phyloP scores from a whole-genome alignment of 176 grass and related monocot genomes.

The Cenchrus fungigraminus region DNA sequence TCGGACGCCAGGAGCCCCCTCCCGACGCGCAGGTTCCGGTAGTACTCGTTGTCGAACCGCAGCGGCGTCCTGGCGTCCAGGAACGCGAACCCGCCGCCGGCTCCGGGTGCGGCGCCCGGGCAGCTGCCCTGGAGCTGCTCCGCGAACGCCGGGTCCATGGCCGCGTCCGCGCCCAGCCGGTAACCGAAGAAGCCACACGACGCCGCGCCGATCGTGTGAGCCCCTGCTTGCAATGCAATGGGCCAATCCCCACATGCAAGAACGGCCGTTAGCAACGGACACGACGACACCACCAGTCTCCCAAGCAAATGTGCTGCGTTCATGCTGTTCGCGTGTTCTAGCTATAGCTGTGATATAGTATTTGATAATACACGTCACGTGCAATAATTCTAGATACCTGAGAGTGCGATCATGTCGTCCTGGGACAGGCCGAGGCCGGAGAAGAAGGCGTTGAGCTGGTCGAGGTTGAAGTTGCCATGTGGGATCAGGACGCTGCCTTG shows the following conservation, averaged over 20 bases:
- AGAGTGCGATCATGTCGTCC: conserved; percentile 76
- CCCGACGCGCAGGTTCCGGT: conserved; percentile 51
- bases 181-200: conserved; percentile 49
- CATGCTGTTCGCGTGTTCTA: neutral
- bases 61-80: conserved; percentile 56
- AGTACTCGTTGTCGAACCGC: conserved; percentile 67
- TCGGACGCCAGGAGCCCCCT: conserved; percentile 66
- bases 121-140: conserved; percentile 35
- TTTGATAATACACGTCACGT: too few species aligned
- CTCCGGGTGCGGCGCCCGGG: neutral
- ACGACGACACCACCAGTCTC: neutral
- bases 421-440: conserved; percentile 53
- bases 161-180: conserved; percentile 27
- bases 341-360: too few species aligned
- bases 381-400: conserved; percentile 19
- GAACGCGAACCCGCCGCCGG: conserved; percentile 36
- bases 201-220: conserved; percentile 56
- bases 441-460: conserved; percentile 67
- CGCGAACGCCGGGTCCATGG: conserved; percentile 51
- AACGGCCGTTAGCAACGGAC: conserved; percentile 9
- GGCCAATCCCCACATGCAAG: neutral
- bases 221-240: conserved; percentile 24
- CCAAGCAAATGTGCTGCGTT: too few species aligned
- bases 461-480: conserved; percentile 53
- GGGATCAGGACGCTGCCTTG: conserved; percentile 56